Base-by-base conservation (phyloP, 441 rosid species). In the Bocquillonia castaneifolia region DNA sequence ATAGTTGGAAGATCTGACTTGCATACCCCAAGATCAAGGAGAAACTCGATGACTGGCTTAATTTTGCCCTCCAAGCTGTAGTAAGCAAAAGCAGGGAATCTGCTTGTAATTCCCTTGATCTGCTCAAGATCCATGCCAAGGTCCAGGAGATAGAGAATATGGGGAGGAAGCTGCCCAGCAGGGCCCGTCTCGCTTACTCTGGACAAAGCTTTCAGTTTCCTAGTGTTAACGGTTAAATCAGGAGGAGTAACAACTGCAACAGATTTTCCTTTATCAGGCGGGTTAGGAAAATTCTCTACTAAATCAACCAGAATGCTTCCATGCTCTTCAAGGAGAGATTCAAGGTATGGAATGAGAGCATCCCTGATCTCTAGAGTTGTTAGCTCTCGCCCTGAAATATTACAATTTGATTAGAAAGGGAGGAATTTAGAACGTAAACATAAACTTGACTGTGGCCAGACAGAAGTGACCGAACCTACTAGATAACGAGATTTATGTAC, bases 361-460 rank as follows among this genome's bases (percentile, higher is more conserved):
- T 82, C 83, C 77, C 86, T 82, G 67, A 79, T 77, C 67, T 82
- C 86, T 29, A 82, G 75, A 47, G 80, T 79, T 58, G 86, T 77
- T 61, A 82, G 83, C 80, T 82, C 86, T 60, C 78, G 71, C 22
- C 78, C 78, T 74, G 71, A 28, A 59, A 56, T 25, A 14, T 36
- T 45, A 59, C 62, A 39, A 8, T 53, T 14, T 34, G 64, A 48
- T 67, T 25, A 73, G 47, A 13, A 23, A 26, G 28, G 12, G 26
- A 25, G 12, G n/a, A 53, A 59, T 67, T 48, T 53, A 45, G n/a
- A 36, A 61, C 29, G 18, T 17, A 51, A 39, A 22, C 2, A 4
- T 1, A 8, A 31, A 60, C 5, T 32, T 28, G 48, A 3, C 3
- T n/a, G 39, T 20, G 23, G 52, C 32, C 17, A 45, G 54, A 69